phyloP scores from a whole-genome alignment of 164 flowering plant genomes.

The Platanus orientalis region DNA sequence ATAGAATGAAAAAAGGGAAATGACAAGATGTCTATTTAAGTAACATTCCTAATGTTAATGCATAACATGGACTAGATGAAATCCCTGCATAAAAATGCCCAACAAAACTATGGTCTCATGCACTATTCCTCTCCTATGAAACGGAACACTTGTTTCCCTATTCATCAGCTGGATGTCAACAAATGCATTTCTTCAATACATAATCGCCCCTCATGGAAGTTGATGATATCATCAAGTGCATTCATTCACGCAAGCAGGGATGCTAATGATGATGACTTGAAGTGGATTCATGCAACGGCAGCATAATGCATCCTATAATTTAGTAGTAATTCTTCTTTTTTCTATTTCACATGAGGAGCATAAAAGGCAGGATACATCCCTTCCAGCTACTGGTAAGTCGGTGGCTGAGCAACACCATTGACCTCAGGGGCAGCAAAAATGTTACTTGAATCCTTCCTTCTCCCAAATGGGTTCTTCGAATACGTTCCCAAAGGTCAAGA shows the following conservation, averaged over 20 bases:
- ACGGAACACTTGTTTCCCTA: conserved; percentile 8
- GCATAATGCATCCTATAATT: conserved; percentile 91
- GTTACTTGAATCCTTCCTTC: conserved; percentile 62
- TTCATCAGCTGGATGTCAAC: conserved; percentile 24
- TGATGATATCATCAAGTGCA: too few species aligned
- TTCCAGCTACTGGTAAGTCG: conserved; percentile 73
- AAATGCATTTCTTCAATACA: conserved; percentile 36
- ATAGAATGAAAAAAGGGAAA: conserved; percentile 10
- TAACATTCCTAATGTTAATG: conserved; percentile 20
- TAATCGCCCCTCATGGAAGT: conserved; percentile 5
- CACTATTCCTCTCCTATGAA: too few species aligned
- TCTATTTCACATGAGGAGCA: conserved; percentile 30
- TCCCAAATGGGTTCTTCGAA: conserved; percentile 98
- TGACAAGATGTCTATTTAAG: conserved; percentile 17
- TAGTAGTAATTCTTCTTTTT: conserved; percentile 20
- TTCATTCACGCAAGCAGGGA: conserved; percentile 43
- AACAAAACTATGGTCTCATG: too few species aligned
- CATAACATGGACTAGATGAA: conserved; percentile 17
- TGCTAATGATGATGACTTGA: conserved; percentile 65
- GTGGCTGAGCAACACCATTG: conserved; percentile 49
- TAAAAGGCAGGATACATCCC: conserved; percentile 71
- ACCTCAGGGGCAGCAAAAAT: conserved; percentile 40
- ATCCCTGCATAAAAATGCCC: conserved; percentile 15
- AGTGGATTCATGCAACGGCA: conserved; percentile 74
- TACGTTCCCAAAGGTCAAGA: conserved; percentile 67